Conservation (phyloP, 306 rosid genomes). For the Mucuna pruriens region DNA sequence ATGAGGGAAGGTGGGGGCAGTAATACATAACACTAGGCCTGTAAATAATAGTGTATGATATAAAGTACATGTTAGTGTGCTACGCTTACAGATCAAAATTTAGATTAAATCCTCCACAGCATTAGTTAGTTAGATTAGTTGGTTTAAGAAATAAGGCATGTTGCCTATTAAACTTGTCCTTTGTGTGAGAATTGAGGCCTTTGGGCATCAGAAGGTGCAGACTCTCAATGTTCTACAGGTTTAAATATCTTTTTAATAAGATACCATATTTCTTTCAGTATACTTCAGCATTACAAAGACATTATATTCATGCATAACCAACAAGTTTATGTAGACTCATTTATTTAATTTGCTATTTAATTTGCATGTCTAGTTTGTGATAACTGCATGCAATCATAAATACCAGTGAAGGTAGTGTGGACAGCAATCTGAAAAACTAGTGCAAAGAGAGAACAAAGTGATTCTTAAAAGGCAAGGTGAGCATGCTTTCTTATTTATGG, state of each 20-base stretch:
- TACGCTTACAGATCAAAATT: neutral
- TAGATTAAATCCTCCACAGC: neutral
- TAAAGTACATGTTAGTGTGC: neutral
- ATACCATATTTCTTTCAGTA: neutral
- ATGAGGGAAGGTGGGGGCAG: neutral
- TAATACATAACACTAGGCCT: neutral
- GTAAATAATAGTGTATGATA: neutral
- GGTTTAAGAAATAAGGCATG: neutral
- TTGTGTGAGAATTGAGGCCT: neutral
- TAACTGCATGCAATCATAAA: neutral
- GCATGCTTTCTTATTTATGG: neutral
- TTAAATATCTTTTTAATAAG: neutral
- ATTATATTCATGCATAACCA: neutral
- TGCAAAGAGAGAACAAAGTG: neutral
- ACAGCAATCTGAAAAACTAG: constrained; percentile 12
- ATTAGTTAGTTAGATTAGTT: neutral
- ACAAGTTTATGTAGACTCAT: neutral
- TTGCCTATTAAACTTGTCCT: neutral
- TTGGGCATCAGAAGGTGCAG: neutral
- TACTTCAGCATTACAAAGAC: neutral
- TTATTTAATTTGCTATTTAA: neutral
- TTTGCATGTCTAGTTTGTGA: constrained; percentile 3
- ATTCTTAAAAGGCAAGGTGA: neutral
- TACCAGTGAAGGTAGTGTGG: neutral
- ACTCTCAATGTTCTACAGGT: neutral